Conservation (phyloP, 129 eudicot species). For the carrot (Daucus carota) region DNA sequence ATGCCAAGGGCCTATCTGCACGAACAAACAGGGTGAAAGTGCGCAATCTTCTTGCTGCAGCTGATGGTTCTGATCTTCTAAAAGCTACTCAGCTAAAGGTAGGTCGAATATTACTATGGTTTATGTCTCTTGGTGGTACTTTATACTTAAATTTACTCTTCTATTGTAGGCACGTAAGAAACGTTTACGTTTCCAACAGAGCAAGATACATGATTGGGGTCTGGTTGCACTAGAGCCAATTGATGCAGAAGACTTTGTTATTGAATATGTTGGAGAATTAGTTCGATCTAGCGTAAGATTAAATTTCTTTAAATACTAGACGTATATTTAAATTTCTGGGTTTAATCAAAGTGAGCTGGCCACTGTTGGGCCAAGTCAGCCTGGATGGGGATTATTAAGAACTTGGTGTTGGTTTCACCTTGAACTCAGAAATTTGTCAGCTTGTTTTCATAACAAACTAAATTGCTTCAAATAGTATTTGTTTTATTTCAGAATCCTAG, state of each 20-base stretch:
- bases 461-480: background rate
- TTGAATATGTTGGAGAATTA: slow-evolving; percentile 96
- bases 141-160: background rate
- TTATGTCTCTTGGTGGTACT: background rate
- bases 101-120: background rate
- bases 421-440: background rate
- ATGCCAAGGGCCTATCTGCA: slow-evolving; percentile 77
- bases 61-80: slow-evolving; percentile 92
- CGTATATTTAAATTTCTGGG: background rate
- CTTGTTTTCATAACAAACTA: background rate
- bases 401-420: background rate
- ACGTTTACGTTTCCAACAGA: slow-evolving; percentile 81
- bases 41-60: slow-evolving; percentile 95
- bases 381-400: background rate
- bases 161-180: slow-evolving; percentile 84
- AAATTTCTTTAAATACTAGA: background rate
- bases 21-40: slow-evolving; percentile 92
- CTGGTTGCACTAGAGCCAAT: slow-evolving; percentile 91
- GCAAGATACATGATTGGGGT: slow-evolving; percentile 99
- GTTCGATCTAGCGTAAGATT: slow-evolving; percentile 78
- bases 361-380: background rate
- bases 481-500: background rate
- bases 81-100: slow-evolving; percentile 94
- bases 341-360: background rate
- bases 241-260: slow-evolving; percentile 96